Evolutionary conservation across 345 rosid genomes (phyloP), one percentile per base, ranked within the genome.

Genomic region (Bruguiera sexangula): DNA sequence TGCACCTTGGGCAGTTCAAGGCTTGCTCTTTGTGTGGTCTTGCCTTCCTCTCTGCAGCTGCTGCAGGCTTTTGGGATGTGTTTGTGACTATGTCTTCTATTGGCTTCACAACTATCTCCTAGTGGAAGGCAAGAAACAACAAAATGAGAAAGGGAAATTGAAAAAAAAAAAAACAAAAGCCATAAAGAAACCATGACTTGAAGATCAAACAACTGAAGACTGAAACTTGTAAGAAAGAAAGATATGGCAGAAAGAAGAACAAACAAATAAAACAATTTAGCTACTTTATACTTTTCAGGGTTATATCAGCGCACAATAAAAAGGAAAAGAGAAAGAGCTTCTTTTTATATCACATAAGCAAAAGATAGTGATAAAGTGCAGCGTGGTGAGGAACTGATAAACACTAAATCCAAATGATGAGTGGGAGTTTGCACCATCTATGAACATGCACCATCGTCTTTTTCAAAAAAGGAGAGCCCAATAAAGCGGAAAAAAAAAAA

Each of bases 1-100:
- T 92, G 85, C 98, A 95, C 82, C 99, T 84, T 36, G 99, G 99
- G 66, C 99, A 95, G 84, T 92, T 95, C 72, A 90, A 61, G 60
- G 91, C 89, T 76, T 88, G 92, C 30, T 90, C 97, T 65, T 90
- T 92, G 59, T 84, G 91, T 11, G 96, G 92, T 70, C 93, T 86
- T 60, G 82, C 72, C 57, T 88, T 87, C 83, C 86, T 87, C 77
- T 89, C 92, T 36, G 76, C 75, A 75, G 74, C 70, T 62, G 80
- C 63, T 60, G 80, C 63, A 60, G 84, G 81, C 43, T 79, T 83
- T 60, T 84, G 76, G 67, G 85, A 81, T 75, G 93, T 70, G 65
- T 82, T 88, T 65, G 96, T 82, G 37, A 87, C 88, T 73, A 92
- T 87, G 68, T 89, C 97, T 65, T 95, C 96, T 64, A 90, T 77